Evolutionary conservation across 2,329 filamentous ascomycete species (phyloP).

Genomic region (Truncatella angustata): DNA sequence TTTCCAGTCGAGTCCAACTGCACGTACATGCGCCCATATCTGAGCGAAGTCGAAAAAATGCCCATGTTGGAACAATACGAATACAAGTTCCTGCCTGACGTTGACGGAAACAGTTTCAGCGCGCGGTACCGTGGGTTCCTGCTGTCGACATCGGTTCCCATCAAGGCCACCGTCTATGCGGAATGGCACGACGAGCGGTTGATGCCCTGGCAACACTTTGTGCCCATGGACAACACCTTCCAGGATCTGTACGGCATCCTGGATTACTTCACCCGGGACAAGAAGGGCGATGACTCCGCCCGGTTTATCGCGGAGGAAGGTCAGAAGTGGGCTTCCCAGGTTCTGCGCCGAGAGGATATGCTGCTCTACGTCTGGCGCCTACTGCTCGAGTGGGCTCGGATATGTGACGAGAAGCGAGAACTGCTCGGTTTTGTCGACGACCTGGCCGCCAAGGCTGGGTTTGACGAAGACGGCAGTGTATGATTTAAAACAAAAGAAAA

Average conservation of each 20-base stretch:
- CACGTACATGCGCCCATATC: constrained; percentile 22
- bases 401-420: constrained; percentile 30
- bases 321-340: constrained; percentile 50
- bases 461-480: neutral
- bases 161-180: constrained; percentile 61
- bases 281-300: constrained; percentile 41
- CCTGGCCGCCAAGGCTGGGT: constrained; percentile 10
- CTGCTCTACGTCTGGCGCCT: constrained; percentile 52
- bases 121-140: constrained; percentile 52
- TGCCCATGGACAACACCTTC: constrained; percentile 59
- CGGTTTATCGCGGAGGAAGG: constrained; percentile 49
- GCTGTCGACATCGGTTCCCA: constrained; percentile 51
- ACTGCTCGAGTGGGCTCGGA: constrained; percentile 42
- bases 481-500: neutral
- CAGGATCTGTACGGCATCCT: constrained; percentile 56
- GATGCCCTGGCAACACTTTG: constrained; percentile 61
- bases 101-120: constrained; percentile 56
- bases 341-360: constrained; percentile 55
- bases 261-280: constrained; percentile 52
- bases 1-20: constrained; percentile 22
- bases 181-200: constrained; percentile 65
- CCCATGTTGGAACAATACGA: constrained; percentile 35
- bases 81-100: constrained; percentile 57
- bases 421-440: constrained; percentile 27
- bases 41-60: constrained; percentile 17